Evolutionary conservation across 345 rosid genomes (phyloP), one percentile per base, ranked within the genome.

Genomic region (Litchi chinensis): DNA sequence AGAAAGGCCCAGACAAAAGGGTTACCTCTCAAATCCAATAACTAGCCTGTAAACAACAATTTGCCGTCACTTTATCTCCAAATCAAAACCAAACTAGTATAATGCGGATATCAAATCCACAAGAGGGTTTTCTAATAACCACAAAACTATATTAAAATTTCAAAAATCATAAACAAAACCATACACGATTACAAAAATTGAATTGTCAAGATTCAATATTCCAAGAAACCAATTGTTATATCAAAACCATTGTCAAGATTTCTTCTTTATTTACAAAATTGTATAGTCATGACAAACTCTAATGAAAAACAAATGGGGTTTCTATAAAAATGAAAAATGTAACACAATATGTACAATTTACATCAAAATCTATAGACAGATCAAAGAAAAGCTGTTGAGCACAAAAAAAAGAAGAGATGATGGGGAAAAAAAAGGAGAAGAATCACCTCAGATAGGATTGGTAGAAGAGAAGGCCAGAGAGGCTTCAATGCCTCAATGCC

Each of bases 1-100:
- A 89, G 92, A 87, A 91, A 88, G 84, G 70, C 82, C 48, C 57
- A 74, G 70, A 65, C 74, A 77, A 84, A 79, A 60, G 10, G 54
- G 46, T 63, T 68, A 44, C 80, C 82, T 67, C 68, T 72, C 68
- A 68, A 89, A 79, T 82, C 76, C 78, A 82, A 83, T 10, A 70
- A 60, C 84, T 80, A 77, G 76, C 89, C 92, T 88, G 79, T 73
- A 39, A 77, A 63, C 54, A 77, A 70, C 68, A 72, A 83, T 52
- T 63, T 41, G 46, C 65, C 60, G 70, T 81, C 79, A 70, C 52
- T 46, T 81, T 50, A 76, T 60, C 82, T 70, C 66, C 73, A 21
- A 66, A 79, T 11, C 52, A 46, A 46, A 46, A 46, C 52, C 13
- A 39, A 78, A 68, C 43, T 24, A 65, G 70, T 50, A 44, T 75